Evolutionary conservation across 2,329 filamentous ascomycete species (phyloP), one percentile per base, ranked within the genome.

Genomic region (Cytospora mali): DNA sequence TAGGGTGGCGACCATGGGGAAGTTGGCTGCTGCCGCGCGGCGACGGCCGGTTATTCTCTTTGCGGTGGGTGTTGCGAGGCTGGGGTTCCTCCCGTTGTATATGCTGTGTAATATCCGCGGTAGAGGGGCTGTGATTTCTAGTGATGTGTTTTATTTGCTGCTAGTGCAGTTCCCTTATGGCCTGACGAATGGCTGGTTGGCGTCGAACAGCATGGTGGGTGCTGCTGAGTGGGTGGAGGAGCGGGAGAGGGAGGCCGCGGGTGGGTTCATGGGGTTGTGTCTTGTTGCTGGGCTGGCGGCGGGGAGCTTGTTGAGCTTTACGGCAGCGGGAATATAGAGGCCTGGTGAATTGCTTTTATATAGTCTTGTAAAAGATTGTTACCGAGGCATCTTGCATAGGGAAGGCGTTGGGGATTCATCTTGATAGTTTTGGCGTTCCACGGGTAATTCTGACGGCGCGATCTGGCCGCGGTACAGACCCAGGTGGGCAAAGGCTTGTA

Each of bases 231-330:
- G 88, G 85, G 93, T 98, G 1, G 88, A 89, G 4, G 85, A 89
- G 1, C 87, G 88, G 11, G 94, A 99, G 79, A 83, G 90, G 35
- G 93, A 97, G 77, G 93, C 92, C 6, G 88, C 93, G 0, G 95
- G 94, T 53, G 92, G 90, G 1, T 98, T 98, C 74, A 98, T 99
- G 95, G 90, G 91, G 4, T 75, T 97, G 66, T 92, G 89, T 74
- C 84, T 98, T n/a, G 91, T 97, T 21, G 86, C 85, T 6, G 95
- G 95, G 0, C 77, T 98, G 75, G 86, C 92, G 2, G 81, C 83
- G 27, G 95, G 95, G n/a, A 98, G 94, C 76, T 75, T 98, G 70
- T 75, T 96, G 73, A 98, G 93, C 74, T 99, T 98, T 75, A 81
- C 87, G 11, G 86, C 86, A 66, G 84, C 88, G 0, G 79, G 78